Evolutionary conservation across 23 red algal genomes (phyloP).

Genomic region (Gracilaria gracilis): DNA sequence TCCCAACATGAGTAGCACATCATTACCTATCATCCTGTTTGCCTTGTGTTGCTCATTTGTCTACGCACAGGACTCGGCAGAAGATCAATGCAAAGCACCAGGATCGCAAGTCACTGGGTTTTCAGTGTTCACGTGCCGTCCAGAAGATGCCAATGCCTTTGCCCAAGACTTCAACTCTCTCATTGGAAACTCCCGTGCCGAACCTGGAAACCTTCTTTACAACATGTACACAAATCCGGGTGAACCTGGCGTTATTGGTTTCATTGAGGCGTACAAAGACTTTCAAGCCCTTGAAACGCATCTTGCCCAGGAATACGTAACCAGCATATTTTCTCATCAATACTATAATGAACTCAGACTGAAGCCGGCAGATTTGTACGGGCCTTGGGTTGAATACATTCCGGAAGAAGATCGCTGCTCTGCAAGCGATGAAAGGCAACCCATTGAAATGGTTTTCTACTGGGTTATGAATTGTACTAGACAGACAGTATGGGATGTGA

Average conservation of each 20-base stretch:
- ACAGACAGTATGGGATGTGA: neutral
- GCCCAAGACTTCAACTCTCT: neutral
- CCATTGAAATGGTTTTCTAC: neutral
- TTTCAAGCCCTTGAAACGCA: neutral
- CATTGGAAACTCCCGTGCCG: neutral
- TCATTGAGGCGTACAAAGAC: neutral
- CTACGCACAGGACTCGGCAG: no score
- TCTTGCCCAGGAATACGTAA: neutral
- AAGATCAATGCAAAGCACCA: neutral
- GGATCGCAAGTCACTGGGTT: neutral
- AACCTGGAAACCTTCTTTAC: neutral
- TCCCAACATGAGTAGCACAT: no score
- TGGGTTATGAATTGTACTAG: neutral
- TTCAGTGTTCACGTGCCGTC: neutral
- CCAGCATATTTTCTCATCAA: neutral
- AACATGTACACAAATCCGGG: neutral
- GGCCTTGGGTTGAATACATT: neutral
- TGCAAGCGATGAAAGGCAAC: neutral
- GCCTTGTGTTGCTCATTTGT: no score
- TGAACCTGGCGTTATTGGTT: neutral
- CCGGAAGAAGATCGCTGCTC: neutral
- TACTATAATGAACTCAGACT: neutral
- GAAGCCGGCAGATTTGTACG: neutral
- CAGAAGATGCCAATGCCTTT: neutral
- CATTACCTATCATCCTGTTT: no score